Base-by-base conservation (phyloP, 2,329 filamentous ascomycete genomes). In the Corinectria fuckeliana region DNA sequence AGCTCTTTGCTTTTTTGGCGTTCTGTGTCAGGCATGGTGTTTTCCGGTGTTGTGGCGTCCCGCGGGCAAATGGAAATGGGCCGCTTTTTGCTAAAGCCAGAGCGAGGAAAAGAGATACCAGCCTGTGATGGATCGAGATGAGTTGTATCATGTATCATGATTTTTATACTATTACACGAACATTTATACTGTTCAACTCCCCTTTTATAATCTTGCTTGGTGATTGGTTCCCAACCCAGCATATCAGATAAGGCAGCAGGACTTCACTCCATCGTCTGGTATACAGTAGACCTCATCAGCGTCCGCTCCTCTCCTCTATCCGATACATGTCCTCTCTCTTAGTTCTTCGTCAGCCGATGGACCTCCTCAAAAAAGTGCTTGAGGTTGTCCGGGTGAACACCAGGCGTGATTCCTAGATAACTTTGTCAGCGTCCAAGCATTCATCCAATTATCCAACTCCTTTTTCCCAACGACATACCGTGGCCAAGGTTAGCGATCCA, bases 401-500 rank as follows among this genome's bases (percentile, higher is more conserved):
- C 90, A 1, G 95, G 95, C 28, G 95, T 99, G 64, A 99, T 93
- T 61, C 92, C 92, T 95, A 70, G 4, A 21, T 10, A 28, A 5
- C 11, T 20, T 47, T 1, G 26, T 71, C 32, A 70, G 65, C 50
- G 52, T 42, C 36, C n/a, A 28, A 45, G 13, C 38, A 5, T 14
- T 23, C 23, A 9, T 30, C 13, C 23, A n/a, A 8, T 23, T 20
- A 9, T 30, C 13, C 23, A n/a, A 8, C 16, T 10, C 16, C 34
- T 21, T 42, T 39, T 18, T 44, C 9, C 8, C 25, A 41, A 13
- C 34, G 42, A 76, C 87, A 72, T 84, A 91, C 95, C 95, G 74
- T 99, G 95, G 8, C 95, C 95, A 62, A 99, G 83, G 75, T 99
- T 99, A 47, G 91, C 92, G 69, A 99, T 98, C 94, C 95, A 99